phyloP scores from a whole-genome alignment of 2,329 filamentous ascomycete genomes.

The Simplicillium aogashimaense region DNA sequence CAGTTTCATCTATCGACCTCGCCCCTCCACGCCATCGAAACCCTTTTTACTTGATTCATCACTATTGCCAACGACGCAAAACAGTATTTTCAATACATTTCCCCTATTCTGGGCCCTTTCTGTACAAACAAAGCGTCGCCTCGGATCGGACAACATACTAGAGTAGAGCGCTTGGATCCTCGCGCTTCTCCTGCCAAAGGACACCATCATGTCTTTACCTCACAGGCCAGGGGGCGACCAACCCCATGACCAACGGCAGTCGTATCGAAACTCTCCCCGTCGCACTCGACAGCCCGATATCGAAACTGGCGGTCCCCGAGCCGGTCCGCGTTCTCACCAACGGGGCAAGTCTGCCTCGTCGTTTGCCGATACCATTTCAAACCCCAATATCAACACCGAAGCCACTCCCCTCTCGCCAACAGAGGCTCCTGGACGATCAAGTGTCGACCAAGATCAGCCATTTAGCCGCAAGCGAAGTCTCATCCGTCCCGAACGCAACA shows the following conservation, averaged over 20 bases:
- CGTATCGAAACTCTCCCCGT: conserved; percentile 2
- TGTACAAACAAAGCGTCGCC: no score
- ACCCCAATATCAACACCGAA: conserved; percentile 47
- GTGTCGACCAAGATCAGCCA: conserved; percentile 17
- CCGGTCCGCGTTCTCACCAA: conserved; percentile 32
- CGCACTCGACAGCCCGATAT: conserved; percentile 36
- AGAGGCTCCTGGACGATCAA: not conserved
- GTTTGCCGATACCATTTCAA: conserved; percentile 45
- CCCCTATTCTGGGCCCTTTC: no score
- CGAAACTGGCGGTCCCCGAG: conserved; percentile 50
- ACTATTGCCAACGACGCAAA: no score
- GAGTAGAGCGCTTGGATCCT: no score
- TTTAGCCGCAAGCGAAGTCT: conserved; percentile 72
- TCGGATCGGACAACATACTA: no score
- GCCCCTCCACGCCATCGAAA: no score
- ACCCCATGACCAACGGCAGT: not conserved
- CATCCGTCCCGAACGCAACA: conserved; percentile 77
- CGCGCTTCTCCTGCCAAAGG: not conserved
- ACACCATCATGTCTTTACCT: conserved; percentile 4
- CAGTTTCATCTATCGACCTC: no score
- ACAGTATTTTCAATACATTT: no score
- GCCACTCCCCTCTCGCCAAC: conserved; percentile 9
- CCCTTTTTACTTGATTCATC: no score
- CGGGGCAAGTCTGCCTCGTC: conserved; percentile 49
- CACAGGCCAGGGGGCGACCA: conserved; percentile 2